Evolutionary conservation across 2,329 filamentous ascomycete genomes (phyloP), one percentile per base, ranked within the genome.

Genomic region (Sclerotinia minor): DNA sequence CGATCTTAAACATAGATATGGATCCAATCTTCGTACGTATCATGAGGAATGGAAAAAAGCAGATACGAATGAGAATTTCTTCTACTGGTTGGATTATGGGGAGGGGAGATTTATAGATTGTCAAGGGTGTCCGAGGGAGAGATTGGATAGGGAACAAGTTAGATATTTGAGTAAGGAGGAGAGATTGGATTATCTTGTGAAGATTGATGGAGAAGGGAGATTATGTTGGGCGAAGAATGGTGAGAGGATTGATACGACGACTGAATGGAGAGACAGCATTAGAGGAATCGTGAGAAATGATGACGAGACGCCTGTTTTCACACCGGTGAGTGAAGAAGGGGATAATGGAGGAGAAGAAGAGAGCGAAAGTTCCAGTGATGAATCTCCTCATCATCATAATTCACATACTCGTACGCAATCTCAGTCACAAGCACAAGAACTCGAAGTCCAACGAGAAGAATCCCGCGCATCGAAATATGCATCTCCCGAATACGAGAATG

Each of bases 221-320:
- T 82, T 97, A n/a, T 88, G 90, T 70, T 97, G 92, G 92, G 91
- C 89, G 1, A 96, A 95, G 80, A 94, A 95, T 74, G 89, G 89
- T 1, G 81, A 87, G 67, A 83, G 87, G 9, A 92, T 97, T 72
- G 91, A 91, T 76, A 97, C 93, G 0, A 89, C 87, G 1, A 85
- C 85, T 67, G 81, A 87, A 19, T 96, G 85, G 80, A 92, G 88
- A 76, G 93, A 97, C 78, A 94, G 90, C 71, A 83, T 94, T 26
- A 83, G 91, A 57, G 93, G 90, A 3, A 88, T 92, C 64, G 89
- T 92, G 1, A 85, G 84, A 0, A 77, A 80, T 3, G 83, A 87
- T 54, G 88, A 91, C 71, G 78, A 83, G 0, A 85, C 86, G 1
- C 88, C 88, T 0, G 78, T 80, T 0, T 90, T 82, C 71, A 44